Evolutionary conservation across 805 yeast genomes (phyloP).

Genomic region (Soucietia sequanensis): DNA sequence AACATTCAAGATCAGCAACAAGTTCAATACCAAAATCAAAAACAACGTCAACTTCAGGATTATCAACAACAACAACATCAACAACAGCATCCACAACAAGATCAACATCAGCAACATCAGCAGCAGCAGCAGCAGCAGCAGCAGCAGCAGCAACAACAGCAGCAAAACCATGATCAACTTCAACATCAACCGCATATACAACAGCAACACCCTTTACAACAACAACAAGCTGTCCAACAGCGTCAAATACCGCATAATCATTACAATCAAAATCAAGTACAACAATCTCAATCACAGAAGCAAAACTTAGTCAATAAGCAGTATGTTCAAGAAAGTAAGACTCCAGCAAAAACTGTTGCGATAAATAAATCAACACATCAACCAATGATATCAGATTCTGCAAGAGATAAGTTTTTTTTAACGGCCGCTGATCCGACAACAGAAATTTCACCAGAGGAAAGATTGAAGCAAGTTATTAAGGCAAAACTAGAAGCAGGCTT

Average conservation of each 20-base stretch:
- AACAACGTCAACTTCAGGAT: neutral
- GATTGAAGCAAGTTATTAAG: slow-evolving; percentile 87
- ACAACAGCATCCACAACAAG: slow-evolving; percentile 8
- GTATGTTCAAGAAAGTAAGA: neutral
- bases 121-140: slow-evolving; percentile 8
- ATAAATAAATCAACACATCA: slow-evolving; percentile 18
- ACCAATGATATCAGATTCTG: slow-evolving; percentile 64
- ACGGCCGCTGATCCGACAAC: slow-evolving; percentile 98
- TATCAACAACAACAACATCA: slow-evolving; percentile 2
- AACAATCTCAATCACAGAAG: slow-evolving; percentile 2
- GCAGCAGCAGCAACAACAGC: slow-evolving; percentile 10
- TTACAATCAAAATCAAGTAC: too few species aligned
- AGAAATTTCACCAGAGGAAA: slow-evolving; percentile 89
- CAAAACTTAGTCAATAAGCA: too few species aligned
- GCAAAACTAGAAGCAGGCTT: slow-evolving; percentile 94
- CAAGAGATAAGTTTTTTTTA: slow-evolving; percentile 87
- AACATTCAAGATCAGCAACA: slow-evolving; percentile 5
- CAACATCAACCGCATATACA: slow-evolving; percentile 1
- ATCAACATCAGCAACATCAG: slow-evolving; percentile 10
- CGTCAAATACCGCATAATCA: neutral
- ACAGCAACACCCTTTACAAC: neutral
- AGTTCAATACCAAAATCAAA: slow-evolving; percentile 4
- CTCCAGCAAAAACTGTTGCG: slow-evolving; percentile 5
- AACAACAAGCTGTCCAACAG: neutral
- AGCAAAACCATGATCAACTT: neutral